phyloP scores from a whole-genome alignment of 345 rosid genomes.

The Melaleuca alternifolia region DNA sequence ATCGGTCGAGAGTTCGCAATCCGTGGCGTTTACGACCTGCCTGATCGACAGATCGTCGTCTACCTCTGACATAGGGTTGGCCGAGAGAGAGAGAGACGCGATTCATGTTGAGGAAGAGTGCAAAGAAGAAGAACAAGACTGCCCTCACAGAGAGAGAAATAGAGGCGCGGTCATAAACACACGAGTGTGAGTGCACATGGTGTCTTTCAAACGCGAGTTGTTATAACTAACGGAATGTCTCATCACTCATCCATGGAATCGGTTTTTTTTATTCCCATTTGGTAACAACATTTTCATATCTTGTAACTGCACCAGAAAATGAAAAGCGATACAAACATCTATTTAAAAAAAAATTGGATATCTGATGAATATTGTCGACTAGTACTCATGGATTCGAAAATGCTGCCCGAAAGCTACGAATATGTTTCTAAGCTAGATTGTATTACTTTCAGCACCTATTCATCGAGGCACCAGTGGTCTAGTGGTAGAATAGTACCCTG shows the following conservation, averaged over 20 bases:
- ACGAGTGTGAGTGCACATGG: not conserved
- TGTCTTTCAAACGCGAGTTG: not conserved
- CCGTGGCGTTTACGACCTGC: constrained; percentile 41
- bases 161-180: not conserved
- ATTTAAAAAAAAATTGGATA: no score
- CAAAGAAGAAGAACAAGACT: not conserved
- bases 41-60: constrained; percentile 50
- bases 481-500: no score
- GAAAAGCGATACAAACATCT: not conserved
- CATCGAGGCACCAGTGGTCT: no score
- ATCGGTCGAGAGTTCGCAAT: constrained; percentile 14
- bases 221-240: no score
- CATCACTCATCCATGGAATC: not conserved
- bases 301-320: not conserved
- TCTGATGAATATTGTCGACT: not conserved
- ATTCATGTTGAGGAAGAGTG: constrained; percentile 15
- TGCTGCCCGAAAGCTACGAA: not conserved
- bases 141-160: not conserved
- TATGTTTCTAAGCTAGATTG: no score
- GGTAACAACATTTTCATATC: not conserved
- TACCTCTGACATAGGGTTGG: not conserved
- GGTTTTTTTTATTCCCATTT: not conserved
- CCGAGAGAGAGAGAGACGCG: constrained; percentile 11
- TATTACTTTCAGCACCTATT: no score
- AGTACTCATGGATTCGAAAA: not conserved